These are phyloP conservation scores for Gracilaria caudata DNA, from an alignment of 23 red algal genomes.

Conservation along the genomic window DNA sequence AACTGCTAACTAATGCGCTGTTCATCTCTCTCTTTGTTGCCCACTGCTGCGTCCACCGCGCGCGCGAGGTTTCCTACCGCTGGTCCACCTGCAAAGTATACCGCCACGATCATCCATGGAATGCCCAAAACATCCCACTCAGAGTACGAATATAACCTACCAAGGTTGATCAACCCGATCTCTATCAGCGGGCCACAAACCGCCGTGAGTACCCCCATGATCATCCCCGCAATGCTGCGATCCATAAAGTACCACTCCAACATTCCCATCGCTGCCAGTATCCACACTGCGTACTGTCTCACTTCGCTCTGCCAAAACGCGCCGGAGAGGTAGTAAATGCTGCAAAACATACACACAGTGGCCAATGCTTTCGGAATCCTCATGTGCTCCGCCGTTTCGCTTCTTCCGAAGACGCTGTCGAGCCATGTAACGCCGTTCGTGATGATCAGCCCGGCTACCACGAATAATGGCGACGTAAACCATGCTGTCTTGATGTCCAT, in stretches of 20 bases:
- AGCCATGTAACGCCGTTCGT: constrained; percentile 4
- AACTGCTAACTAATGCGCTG: neutral
- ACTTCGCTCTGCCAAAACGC: neutral
- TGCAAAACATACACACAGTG: constrained; percentile 23
- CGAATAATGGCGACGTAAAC: constrained; percentile 30
- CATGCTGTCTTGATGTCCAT: constrained; percentile 13
- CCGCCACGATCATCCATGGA: constrained; percentile 41
- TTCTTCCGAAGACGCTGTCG: constrained; percentile 14
- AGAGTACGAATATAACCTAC: neutral
- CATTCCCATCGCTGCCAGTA: constrained; percentile 12
- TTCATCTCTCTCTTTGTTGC: neutral
- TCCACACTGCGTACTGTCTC: neutral
- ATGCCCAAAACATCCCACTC: constrained; percentile 29
- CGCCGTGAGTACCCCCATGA: constrained; percentile 16
- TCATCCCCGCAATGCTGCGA: constrained; percentile 1
- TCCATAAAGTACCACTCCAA: constrained; percentile 37
- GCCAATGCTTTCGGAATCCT: constrained; percentile 20
- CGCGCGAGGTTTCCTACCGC: constrained; percentile 34
- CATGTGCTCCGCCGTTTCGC: neutral
- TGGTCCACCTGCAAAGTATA: constrained; percentile 40
- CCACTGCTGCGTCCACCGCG: neutral
- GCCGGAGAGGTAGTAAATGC: constrained; percentile 42
- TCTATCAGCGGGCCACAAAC: constrained; percentile 3
- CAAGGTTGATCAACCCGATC: constrained; percentile 28
- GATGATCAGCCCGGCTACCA: constrained; percentile 25